phyloP scores from a whole-genome alignment of 352 stramenopile genomes.

The Pythium vanterpoolii region DNA sequence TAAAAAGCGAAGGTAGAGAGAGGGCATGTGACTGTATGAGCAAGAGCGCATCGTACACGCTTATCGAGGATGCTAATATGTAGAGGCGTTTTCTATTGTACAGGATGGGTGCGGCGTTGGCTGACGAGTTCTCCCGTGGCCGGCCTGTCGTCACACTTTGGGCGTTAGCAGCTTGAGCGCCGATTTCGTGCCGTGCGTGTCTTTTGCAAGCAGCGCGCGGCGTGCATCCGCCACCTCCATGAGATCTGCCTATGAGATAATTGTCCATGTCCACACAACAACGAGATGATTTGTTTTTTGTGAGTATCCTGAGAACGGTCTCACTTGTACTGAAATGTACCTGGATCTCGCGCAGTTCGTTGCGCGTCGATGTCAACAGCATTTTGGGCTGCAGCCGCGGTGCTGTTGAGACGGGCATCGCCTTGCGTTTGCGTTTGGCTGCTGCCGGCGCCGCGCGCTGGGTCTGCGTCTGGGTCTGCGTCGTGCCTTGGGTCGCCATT shows the following conservation, averaged over 20 bases:
- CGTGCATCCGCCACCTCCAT: constrained; percentile 34
- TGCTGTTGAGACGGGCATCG: constrained; percentile 23
- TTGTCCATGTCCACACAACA: no score
- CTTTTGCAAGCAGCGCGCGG: constrained; percentile 26
- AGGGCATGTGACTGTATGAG: no score
- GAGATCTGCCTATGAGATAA: constrained; percentile 40
- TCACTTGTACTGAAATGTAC: no score
- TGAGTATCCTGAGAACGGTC: no score
- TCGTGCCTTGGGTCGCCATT: not conserved
- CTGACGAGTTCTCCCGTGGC: not conserved
- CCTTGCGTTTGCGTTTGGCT: constrained; percentile 30
- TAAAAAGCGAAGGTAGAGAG: no score
- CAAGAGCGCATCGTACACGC: no score
- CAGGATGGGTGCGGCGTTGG: not conserved
- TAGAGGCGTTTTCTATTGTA: not conserved
- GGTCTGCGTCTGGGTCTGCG: constrained; percentile 9
- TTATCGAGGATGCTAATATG: no score
- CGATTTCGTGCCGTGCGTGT: constrained; percentile 25
- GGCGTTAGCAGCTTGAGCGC: constrained; percentile 32
- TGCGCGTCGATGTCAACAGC: constrained; percentile 40
- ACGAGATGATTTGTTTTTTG: no score
- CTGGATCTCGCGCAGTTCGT: constrained; percentile 49
- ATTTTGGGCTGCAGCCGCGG: constrained; percentile 37
- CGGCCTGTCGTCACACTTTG: constrained; percentile 8
- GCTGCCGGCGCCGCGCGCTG: constrained; percentile 2